A percentile compares a stretch with the other conserved stretches of the same genome.
These are phyloP conservation scores for Cladosporium colombiae DNA, from an alignment of 2,329 filamentous ascomycete genomes.

Conservation along the genomic window DNA sequence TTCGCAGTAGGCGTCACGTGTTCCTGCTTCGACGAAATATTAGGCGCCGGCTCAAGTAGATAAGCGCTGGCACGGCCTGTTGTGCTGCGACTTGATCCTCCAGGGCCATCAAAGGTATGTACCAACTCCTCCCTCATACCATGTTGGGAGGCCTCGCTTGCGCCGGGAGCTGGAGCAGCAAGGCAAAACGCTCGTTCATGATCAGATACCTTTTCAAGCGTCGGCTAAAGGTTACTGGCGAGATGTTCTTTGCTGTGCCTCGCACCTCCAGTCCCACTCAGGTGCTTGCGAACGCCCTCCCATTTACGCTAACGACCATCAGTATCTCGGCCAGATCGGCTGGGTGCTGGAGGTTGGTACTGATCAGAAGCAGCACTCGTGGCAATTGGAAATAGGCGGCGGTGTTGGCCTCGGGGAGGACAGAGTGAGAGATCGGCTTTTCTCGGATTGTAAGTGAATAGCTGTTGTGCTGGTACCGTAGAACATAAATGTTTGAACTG, in stretches of 20 bases:
- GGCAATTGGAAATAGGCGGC: not conserved
- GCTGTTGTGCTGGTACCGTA: not conserved
- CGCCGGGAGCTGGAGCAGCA: not conserved
- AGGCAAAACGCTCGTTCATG: not conserved
- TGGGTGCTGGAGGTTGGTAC: not conserved
- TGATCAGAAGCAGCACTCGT: not conserved
- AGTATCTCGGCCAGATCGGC: not conserved
- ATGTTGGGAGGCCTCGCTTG: not conserved
- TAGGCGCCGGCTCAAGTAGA: not conserved
- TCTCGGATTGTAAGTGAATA: not conserved
- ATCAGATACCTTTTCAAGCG: not conserved
- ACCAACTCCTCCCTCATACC: not conserved
- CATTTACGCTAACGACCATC: not conserved
- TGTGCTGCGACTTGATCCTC: not conserved
- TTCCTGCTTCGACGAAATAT: not conserved
- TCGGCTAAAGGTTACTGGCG: not conserved
- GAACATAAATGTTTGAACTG: not conserved
- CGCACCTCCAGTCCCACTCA: not conserved
- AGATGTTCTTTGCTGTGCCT: not conserved
- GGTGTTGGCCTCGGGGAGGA: not conserved
- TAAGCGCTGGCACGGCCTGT: not conserved
- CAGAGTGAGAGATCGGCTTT: not conserved
- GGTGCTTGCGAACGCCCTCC: not conserved
- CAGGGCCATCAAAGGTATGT: not conserved
- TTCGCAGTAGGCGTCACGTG: conserved; percentile 1